These are phyloP conservation scores for Cyberlindnera sargentensis DNA, from an alignment of 805 yeast species.

Conservation along the genomic window DNA sequence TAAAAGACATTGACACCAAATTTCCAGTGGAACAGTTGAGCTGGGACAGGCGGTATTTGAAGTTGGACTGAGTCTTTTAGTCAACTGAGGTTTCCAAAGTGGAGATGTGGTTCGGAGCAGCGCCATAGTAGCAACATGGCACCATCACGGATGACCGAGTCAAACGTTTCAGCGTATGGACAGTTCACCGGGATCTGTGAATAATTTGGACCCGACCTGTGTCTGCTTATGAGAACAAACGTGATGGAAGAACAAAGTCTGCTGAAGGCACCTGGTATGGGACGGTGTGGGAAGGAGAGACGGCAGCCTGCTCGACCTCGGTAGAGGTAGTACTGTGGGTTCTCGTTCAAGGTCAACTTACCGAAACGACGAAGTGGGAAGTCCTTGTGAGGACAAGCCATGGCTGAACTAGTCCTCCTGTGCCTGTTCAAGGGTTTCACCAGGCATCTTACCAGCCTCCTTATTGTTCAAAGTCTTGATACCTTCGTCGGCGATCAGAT, in stretches of 20 bases:
- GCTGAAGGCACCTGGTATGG: conserved; percentile 80
- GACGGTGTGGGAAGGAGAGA: conserved; percentile 75
- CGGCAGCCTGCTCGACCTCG: conserved; percentile 81
- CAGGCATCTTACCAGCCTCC: conserved; percentile 61
- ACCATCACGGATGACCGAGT: conserved; percentile 82
- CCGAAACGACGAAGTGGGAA: conserved; percentile 87
- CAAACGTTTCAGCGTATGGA: conserved; percentile 54
- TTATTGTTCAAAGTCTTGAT: conserved; percentile 39
- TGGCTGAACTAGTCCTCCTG: conserved; percentile 74
- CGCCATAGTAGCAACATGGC: conserved; percentile 73
- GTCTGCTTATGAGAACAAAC: conserved; percentile 81
- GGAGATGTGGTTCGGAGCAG: conserved; percentile 69
- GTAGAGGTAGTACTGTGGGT: conserved; percentile 82
- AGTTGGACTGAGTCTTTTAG: conserved; percentile 21
- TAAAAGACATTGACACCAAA: conserved; percentile 62
- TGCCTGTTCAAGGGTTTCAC: conserved; percentile 76
- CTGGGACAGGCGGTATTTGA: conserved; percentile 58
- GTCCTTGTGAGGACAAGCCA: conserved; percentile 84
- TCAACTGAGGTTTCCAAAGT: conserved; percentile 31
- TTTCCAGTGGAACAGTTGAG: conserved; percentile 83
- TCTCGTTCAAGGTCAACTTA: conserved; percentile 68
- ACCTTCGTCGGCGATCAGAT: conserved; percentile 58
- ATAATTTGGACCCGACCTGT: conserved; percentile 69
- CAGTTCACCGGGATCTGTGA: conserved; percentile 86
- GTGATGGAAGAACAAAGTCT: conserved; percentile 77